phyloP scores from a whole-genome alignment of 2,329 filamentous ascomycete genomes.

The Aspergillus arachidicola region DNA sequence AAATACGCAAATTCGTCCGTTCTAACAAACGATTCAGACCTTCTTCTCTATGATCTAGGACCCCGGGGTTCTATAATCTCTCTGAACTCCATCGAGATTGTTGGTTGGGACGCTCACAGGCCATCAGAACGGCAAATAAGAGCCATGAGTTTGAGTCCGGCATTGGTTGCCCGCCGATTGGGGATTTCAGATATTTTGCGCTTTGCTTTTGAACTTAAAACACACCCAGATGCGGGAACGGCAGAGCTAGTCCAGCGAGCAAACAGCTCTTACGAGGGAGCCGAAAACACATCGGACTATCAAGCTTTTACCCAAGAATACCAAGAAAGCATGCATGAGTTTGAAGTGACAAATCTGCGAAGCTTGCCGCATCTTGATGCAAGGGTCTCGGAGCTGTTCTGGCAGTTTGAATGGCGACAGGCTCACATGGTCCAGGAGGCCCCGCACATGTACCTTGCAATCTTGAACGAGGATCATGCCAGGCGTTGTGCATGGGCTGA shows the following conservation, averaged over 20 bases:
- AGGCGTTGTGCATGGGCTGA: conserved; percentile 61
- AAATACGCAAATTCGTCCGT: conserved; percentile 59
- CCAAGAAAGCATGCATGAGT: conserved; percentile 5
- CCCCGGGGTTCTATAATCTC: conserved; percentile 65
- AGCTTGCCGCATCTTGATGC: conserved; percentile 46
- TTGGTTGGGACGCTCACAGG: conserved; percentile 15
- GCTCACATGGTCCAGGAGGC: conserved; percentile 21
- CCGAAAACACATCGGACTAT: conserved; percentile 27
- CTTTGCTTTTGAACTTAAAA: conserved; percentile 45
- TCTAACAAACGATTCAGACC: conserved; percentile 84
- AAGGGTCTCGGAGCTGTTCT: conserved; percentile 54
- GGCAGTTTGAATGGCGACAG: conserved; percentile 41
- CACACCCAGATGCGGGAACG: conserved; percentile 31
- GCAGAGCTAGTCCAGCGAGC: conserved; percentile 35
- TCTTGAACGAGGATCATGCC: conserved; percentile 61
- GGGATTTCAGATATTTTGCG: conserved; percentile 36
- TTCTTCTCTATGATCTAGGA: conserved; percentile 74
- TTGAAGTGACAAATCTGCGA: not conserved
- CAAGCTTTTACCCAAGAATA: conserved; percentile 41
- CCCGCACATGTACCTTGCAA: conserved; percentile 64
- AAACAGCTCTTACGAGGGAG: conserved; percentile 22
- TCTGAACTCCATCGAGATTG: conserved; percentile 63
- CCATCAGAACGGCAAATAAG: conserved; percentile 25
- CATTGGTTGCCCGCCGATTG: conserved; percentile 35
- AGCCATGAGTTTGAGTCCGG: conserved; percentile 42